These are phyloP conservation scores for Acmispon strigosus DNA, from an alignment of 306 rosid genomes.

Conservation along the genomic window DNA sequence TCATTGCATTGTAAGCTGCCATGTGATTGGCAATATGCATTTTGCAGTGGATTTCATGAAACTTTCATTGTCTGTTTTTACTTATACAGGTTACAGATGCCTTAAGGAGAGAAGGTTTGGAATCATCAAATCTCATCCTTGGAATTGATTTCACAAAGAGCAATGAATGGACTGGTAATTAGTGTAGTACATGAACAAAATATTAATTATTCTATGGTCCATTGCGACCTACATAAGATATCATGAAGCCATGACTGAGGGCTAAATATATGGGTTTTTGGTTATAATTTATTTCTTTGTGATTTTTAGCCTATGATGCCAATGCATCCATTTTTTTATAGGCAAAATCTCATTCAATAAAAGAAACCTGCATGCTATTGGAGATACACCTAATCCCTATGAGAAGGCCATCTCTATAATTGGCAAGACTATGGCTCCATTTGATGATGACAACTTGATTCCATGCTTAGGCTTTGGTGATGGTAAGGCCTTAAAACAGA, in stretches of 20 bases:
- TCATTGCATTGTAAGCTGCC: background rate
- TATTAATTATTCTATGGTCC: background rate
- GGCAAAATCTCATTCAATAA: slow-evolving; percentile 73
- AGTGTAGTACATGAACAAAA: slow-evolving; percentile 14
- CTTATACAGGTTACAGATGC: slow-evolving; percentile 56
- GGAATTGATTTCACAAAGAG: slow-evolving; percentile 94
- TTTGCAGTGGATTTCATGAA: background rate
- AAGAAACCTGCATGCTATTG: slow-evolving; percentile 68
- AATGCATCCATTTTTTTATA: slow-evolving; percentile 34
- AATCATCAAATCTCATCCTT: slow-evolving; percentile 83
- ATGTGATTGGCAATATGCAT: background rate
- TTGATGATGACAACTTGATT: slow-evolving; percentile 88
- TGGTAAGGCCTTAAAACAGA: slow-evolving; percentile 36
- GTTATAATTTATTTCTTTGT: background rate
- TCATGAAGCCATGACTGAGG: background rate
- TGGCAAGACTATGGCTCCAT: slow-evolving; percentile 89
- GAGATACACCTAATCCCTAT: slow-evolving; percentile 72
- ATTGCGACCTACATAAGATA: background rate
- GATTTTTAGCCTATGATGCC: slow-evolving; percentile 5
- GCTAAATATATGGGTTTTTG: background rate
- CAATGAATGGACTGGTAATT: slow-evolving; percentile 97
- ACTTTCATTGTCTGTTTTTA: background rate
- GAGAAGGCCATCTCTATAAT: slow-evolving; percentile 72
- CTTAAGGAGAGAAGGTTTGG: slow-evolving; percentile 73
- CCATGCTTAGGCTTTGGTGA: slow-evolving; percentile 98